Base-by-base conservation (phyloP, 257 asterid species). In the Salvia rosmarinus region DNA sequence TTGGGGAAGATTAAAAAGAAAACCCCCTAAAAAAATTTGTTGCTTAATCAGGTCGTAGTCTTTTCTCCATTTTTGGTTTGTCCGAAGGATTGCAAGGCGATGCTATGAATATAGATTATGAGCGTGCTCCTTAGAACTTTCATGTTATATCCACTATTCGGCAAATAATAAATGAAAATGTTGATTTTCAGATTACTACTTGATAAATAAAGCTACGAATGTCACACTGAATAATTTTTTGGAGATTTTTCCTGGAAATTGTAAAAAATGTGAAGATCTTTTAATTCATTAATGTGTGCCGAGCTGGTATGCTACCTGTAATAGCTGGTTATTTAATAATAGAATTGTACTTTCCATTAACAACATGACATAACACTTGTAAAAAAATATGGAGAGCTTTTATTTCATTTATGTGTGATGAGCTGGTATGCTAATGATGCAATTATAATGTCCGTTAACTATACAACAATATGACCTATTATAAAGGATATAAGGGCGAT, bases 301-400 rank as follows among this genome's bases (percentile, higher is more conserved):
- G 59, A 25, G 43, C 43, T 64, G 70, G 70, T 65, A 23, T 34
- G 54, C 12, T 50, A 35, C 30, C 16, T 55, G 20, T 51, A 3
- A 34, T 44, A 1, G 30, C 8, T 8, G 21, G 6, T 30, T 25
- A 25, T 25, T 25, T 25, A 25, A 25, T 25, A 3, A 25, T 25
- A 25, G 2, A 25, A 14, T 35, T 30, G 13, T 32, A n/a, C 43
- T 32, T 25, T 0, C 37, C 4, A 4, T 28, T 13, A 21, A 56
- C 19, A 12, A 23, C 63, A 25, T 11, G 0, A 6, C 39, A 25
- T 28, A 30, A 13, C 12, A 25, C 40, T 13, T 56, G 10, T 1
- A 1, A 1, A n/a, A 52, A 52, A 52, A 35, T 67, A 16, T 19
- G 13, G 35, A 39, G 35, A 63, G 51, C 12, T 11, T 20, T 63